Base-by-base conservation (phyloP, 495 filamentous ascomycete species). In the Penicillium samsonianum region DNA sequence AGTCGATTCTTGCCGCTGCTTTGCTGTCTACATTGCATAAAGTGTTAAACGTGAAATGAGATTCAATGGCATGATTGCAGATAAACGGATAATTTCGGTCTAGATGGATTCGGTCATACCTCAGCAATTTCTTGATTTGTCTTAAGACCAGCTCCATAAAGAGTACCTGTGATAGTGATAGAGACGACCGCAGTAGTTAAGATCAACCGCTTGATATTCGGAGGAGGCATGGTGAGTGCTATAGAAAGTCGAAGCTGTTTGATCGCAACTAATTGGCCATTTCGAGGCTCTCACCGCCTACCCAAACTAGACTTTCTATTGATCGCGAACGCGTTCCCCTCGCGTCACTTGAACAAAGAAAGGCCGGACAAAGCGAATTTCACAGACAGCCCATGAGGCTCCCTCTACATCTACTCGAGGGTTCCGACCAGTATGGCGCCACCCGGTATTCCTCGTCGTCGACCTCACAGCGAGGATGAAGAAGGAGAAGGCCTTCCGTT, bases 71-170 rank as follows among this genome's bases (percentile, higher is more conserved):
- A 50, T 23, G 30, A 35, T 4, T 33, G 16, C 3, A 52, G 38
- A 11, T n/a, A 12, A 37, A 19, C 9, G 53, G 31, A 55, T 40
- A 47, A 31, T n/a, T 37, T n/a, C 53, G 23, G 31, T 17, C n/a
- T 6, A 30, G 23, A 46, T 38, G 20, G 37, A 30, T 41, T 31
- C 22, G 31, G 41, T 58, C 62, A 26, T 63, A 82, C 80, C 69
- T 81, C 63, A 25, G 71, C 65, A 41, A 69, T 67, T 46, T 85
- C 77, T 55, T 74, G 64, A 23, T 73, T 59, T 1, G 73, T 79
- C 65, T 83, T 84, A 44, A 84, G 30, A 4, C 79, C 76, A 30
- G 82, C 82, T 12, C 82, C 82, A 58, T 83, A 84, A 40, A 79
- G 75, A 16, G 78, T 74, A 17, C 82, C 81, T 1, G 73, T 73